phyloP scores from a whole-genome alignment of 257 asterid genomes.

The Gentiana straminea region DNA sequence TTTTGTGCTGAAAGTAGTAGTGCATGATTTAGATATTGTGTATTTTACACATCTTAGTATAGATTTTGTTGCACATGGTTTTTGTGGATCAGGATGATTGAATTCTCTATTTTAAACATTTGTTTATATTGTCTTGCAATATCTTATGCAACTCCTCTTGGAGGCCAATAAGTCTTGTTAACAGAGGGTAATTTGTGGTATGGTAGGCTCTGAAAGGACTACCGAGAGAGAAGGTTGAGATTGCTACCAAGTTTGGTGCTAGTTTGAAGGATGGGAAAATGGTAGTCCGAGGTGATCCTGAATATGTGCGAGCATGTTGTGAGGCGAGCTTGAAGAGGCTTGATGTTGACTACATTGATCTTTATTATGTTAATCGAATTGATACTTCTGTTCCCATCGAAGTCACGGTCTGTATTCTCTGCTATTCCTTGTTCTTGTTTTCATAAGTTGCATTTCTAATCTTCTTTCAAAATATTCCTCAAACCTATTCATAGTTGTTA shows the following conservation, averaged over 20 bases:
- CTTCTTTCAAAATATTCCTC: too few relatives aligned
- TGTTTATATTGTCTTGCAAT: too few relatives aligned
- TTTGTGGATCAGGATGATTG: too few relatives aligned
- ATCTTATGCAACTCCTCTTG: too few relatives aligned
- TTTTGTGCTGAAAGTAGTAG: too few relatives aligned
- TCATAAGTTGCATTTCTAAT: not conserved
- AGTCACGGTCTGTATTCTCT: constrained; percentile 27
- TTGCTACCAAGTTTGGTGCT: constrained; percentile 53
- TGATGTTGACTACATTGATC: constrained; percentile 44
- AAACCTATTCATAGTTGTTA: too few relatives aligned
- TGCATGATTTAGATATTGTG: too few relatives aligned
- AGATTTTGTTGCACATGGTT: too few relatives aligned
- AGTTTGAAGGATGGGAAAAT: constrained; percentile 9
- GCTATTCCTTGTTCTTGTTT: not conserved
- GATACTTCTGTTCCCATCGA: constrained; percentile 45
- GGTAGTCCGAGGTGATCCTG: constrained; percentile 40
- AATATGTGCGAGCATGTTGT: constrained; percentile 44
- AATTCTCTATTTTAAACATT: too few relatives aligned
- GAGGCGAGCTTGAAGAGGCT: constrained; percentile 45
- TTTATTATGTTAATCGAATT: constrained; percentile 40
- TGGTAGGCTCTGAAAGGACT: constrained; percentile 43
- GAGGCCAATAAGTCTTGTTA: too few relatives aligned
- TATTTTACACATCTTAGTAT: too few relatives aligned
- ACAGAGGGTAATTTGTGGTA: too few relatives aligned
- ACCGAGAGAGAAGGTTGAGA: constrained; percentile 42